Percentiles rank a stretch among this genome's conserved stretches.
These are phyloP conservation scores for Penicillium nordicum DNA, from an alignment of 2,329 filamentous ascomycete genomes.

Conservation along the genomic window DNA sequence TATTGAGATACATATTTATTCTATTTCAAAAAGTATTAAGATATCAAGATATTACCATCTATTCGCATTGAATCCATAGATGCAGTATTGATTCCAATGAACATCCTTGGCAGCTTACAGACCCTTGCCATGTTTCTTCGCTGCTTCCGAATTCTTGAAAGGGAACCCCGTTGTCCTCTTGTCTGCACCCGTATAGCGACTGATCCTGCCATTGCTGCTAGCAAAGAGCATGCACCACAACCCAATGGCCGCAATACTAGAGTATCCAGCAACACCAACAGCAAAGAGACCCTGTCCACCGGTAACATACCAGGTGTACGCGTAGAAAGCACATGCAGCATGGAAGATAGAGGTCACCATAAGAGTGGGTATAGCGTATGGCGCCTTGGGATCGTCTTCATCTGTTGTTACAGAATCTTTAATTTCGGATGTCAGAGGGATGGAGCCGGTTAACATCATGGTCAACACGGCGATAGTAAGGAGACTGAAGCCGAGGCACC, in stretches of 20 bases:
- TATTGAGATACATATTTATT: not conserved
- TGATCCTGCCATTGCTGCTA: slow-evolving; percentile 55
- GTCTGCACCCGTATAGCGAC: slow-evolving; percentile 62
- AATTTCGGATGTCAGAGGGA: slow-evolving; percentile 60
- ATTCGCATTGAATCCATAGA: not conserved
- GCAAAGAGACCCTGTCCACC: slow-evolving; percentile 56
- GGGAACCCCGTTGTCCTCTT: slow-evolving; percentile 65
- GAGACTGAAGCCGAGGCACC: slow-evolving; percentile 65
- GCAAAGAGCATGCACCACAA: slow-evolving; percentile 63
- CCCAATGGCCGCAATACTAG: slow-evolving; percentile 58
- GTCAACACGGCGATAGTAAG: slow-evolving; percentile 61
- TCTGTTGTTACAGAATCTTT: slow-evolving; percentile 42
- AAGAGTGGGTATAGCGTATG: slow-evolving; percentile 64
- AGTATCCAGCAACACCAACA: slow-evolving; percentile 58
- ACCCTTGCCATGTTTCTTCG: slow-evolving; percentile 46
- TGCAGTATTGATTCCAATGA: not conserved
- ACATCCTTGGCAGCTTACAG: slow-evolving; percentile 3
- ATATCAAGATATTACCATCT: not conserved
- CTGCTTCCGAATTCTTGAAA: slow-evolving; percentile 59
- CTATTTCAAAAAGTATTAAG: not conserved
- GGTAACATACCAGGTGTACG: slow-evolving; percentile 64
- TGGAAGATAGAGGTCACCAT: slow-evolving; percentile 67
- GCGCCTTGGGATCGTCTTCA: slow-evolving; percentile 50
- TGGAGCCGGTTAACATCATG: slow-evolving; percentile 66
- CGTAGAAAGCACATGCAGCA: slow-evolving; percentile 58